Evolutionary conservation across 805 yeast genomes (phyloP).

Genomic region (Teunomyces atbi): DNA sequence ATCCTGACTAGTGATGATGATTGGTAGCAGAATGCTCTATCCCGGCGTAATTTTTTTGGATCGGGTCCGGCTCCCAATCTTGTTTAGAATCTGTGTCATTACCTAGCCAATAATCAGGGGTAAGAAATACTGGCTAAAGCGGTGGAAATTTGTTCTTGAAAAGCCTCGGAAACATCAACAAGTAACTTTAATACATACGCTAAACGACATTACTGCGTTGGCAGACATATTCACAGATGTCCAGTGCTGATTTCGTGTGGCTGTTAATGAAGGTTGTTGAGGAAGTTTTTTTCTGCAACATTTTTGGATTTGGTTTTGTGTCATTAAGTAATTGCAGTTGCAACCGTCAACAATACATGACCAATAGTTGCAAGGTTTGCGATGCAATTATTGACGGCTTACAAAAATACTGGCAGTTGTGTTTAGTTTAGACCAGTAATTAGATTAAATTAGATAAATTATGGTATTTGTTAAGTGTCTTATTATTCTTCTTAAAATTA

Average conservation of each 20-base stretch:
- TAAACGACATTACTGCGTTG: background rate
- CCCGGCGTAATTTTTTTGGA: no score
- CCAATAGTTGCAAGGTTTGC: no score
- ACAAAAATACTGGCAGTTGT: no score
- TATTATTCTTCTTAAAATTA: no score
- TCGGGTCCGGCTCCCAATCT: background rate
- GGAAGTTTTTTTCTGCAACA: slow-evolving; percentile 4
- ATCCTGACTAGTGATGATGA: no score
- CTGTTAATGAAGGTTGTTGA: slow-evolving; percentile 4
- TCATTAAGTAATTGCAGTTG: slow-evolving; percentile 1
- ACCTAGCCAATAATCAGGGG: background rate
- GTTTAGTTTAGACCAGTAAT: no score
- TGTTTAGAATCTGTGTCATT: background rate
- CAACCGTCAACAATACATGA: background rate
- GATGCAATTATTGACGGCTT: no score
- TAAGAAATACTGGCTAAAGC: background rate
- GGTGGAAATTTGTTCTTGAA: background rate
- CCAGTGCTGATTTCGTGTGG: background rate
- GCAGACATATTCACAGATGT: background rate
- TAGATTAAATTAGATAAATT: no score
- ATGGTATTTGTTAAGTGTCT: no score
- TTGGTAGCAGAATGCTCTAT: no score
- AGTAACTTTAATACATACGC: background rate
- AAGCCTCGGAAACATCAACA: background rate
- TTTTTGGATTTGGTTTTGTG: slow-evolving; percentile 2